Evolutionary conservation across 2,329 filamentous ascomycete genomes (phyloP), one percentile per base, ranked within the genome.

Genomic region (Basipetospora chlamydospora): DNA sequence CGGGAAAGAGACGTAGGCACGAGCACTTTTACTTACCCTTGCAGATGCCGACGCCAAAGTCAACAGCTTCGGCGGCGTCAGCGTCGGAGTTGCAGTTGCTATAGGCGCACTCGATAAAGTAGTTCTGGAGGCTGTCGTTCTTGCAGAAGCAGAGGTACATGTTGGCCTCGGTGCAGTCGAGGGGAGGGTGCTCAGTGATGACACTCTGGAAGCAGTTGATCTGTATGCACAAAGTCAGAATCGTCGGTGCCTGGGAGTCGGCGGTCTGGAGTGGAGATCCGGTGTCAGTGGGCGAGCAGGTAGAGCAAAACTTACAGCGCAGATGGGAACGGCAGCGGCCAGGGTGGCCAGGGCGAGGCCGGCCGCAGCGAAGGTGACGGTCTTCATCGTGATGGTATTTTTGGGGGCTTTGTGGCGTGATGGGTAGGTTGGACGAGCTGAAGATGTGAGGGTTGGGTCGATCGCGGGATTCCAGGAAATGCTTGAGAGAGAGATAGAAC

Each of bases 1-100:
- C 11, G 2, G 22, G 15, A 3, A 16, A 16, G 12, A n/a, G n/a
- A n/a, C n/a, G n/a, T n/a, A n/a, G n/a, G n/a, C n/a, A n/a, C n/a
- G n/a, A n/a, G n/a, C n/a, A n/a, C n/a, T n/a, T n/a, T 6, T 15
- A 26, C 37, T 28, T 35, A 35, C 37, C 28, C 18, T 20, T n/a
- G 62, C 70, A 52, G n/a, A 52, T 41, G 18, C 46, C 42, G 13
- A 44, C 41, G 3, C 47, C 48, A 23, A 50, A 52, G 7, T 16
- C 18, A 20, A 50, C 35, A 12, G 48, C 44, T 2, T 30, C 35
- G 4, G 40, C 28, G 8, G 41, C 42, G 0, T 43, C 36, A n/a
- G 35, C 29, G 15, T 23, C 28, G 7, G 26, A 20, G 22, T 39
- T 36, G 28, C 45, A 47, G 20, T 40, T 31, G 12, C 40, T 42